Evolutionary conservation across 169 alveolate species (phyloP).

Genomic region (Perkinsus olseni): DNA sequence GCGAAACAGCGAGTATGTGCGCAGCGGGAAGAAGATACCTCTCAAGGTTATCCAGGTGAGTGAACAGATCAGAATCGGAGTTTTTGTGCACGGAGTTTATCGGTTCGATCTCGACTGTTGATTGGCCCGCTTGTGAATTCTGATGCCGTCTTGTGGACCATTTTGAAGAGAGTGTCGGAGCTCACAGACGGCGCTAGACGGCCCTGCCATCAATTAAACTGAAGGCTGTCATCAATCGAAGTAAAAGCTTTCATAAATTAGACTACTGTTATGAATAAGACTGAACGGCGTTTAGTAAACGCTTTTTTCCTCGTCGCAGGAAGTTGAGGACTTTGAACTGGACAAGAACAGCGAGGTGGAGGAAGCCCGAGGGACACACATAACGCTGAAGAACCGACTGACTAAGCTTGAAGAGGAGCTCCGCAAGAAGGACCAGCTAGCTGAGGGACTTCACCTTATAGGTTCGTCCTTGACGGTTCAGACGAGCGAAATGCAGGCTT

Average conservation of each 20-base stretch:
- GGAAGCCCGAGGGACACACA: conserved; percentile 64
- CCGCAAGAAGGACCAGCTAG: conserved; percentile 75
- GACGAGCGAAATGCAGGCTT: too few relatives aligned
- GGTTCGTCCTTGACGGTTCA: neutral
- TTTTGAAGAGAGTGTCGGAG: too few relatives aligned
- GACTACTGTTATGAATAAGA: neutral
- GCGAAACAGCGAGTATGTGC: conserved; percentile 48
- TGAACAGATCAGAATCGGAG: neutral
- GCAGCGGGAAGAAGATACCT: conserved; percentile 62
- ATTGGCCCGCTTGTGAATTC: neutral
- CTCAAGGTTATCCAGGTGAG: conserved; percentile 30
- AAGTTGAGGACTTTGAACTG: conserved; percentile 32
- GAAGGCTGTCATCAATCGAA: too few relatives aligned
- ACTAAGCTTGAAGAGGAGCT: conserved; percentile 67
- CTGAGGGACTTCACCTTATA: conserved; percentile 81
- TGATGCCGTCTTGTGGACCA: too few relatives aligned
- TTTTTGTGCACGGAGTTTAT: too few relatives aligned
- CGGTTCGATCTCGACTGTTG: neutral
- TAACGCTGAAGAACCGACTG: conserved; percentile 67
- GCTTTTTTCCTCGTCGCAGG: neutral
- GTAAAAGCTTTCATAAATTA: neutral
- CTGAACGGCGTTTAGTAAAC: neutral
- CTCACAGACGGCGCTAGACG: too few relatives aligned
- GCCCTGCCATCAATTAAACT: too few relatives aligned
- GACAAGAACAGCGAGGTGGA: conserved; percentile 35